A percentile compares a stretch with the other conserved stretches of the same genome.
These are phyloP conservation scores for Trichoderma brevicompactum DNA, from an alignment of 2,329 filamentous ascomycete species.

Conservation along the genomic window DNA sequence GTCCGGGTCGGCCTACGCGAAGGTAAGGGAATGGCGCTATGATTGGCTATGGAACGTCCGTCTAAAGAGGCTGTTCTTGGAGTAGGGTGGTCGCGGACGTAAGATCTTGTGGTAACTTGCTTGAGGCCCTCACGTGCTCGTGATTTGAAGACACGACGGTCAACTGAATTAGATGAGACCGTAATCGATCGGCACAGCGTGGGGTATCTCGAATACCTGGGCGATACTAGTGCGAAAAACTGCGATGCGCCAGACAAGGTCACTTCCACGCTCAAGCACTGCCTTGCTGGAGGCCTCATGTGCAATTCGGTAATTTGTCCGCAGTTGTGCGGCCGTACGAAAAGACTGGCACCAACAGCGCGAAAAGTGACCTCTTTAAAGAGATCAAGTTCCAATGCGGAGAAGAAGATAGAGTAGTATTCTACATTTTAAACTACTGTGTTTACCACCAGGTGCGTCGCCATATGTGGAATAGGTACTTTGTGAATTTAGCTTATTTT, in stretches of 20 bases:
- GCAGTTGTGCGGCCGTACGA: not conserved
- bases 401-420: conserved; percentile 1
- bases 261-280: conserved; percentile 17
- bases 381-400: conserved; percentile 6
- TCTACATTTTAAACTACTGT: not conserved
- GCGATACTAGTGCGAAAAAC: conserved; percentile 10
- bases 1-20: conserved; percentile 1
- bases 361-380: not conserved
- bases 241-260: conserved; percentile 3
- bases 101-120: conserved; percentile 2
- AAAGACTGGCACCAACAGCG: not conserved
- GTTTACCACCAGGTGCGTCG: not conserved
- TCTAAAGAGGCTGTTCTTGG: not conserved
- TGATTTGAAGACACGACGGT: not conserved
- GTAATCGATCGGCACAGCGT: conserved; percentile 6
- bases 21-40: not conserved
- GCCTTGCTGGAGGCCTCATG: conserved; percentile 26
- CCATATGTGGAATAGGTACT: not conserved
- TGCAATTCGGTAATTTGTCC: conserved; percentile 1
- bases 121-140: conserved; percentile 13
- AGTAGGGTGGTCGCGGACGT: not conserved
- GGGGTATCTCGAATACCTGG: not conserved
- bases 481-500: conserved; percentile 1
- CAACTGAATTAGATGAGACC: not conserved
- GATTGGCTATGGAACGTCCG: not conserved